Conservation (phyloP, 2,329 filamentous ascomycete genomes). For the Aspergillus quadricinctus region DNA sequence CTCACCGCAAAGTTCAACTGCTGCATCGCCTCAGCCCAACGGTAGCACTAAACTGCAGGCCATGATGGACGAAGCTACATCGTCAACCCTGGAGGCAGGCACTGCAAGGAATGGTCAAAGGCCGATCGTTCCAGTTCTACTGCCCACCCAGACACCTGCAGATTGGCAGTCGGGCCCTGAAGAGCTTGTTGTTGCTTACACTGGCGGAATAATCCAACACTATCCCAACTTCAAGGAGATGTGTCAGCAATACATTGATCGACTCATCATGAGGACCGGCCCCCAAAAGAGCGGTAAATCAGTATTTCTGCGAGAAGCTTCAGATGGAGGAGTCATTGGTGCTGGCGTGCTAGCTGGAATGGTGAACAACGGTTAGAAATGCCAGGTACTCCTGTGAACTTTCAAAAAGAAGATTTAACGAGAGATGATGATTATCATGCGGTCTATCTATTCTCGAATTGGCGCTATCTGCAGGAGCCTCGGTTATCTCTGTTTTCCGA, state of each 20-base stretch:
- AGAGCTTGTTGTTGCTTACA: conserved; percentile 72
- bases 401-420: background rate
- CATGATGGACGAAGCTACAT: conserved; percentile 8
- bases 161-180: conserved; percentile 45
- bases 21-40: conserved; percentile 24
- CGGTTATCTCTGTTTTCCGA: background rate
- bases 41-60: conserved; percentile 18
- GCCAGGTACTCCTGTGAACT: background rate
- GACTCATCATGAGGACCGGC: conserved; percentile 44
- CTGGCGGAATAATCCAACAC: conserved; percentile 74
- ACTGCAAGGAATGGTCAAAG: conserved; percentile 11
- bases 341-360: conserved; percentile 53
- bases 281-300: conserved; percentile 45
- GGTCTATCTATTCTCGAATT: background rate
- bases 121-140: conserved; percentile 36
- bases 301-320: conserved; percentile 50
- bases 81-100: conserved; percentile 4
- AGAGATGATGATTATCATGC: background rate
- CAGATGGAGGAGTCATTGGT: conserved; percentile 53
- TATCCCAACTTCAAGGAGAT: conserved; percentile 69
- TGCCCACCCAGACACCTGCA: conserved; percentile 28
- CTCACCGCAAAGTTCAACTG: conserved; percentile 26
- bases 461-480: background rate
- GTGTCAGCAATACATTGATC: conserved; percentile 65
- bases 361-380: conserved; percentile 27